Conservation (phyloP, 2,329 filamentous ascomycete genomes). For the Scedosporium dehoogii region DNA sequence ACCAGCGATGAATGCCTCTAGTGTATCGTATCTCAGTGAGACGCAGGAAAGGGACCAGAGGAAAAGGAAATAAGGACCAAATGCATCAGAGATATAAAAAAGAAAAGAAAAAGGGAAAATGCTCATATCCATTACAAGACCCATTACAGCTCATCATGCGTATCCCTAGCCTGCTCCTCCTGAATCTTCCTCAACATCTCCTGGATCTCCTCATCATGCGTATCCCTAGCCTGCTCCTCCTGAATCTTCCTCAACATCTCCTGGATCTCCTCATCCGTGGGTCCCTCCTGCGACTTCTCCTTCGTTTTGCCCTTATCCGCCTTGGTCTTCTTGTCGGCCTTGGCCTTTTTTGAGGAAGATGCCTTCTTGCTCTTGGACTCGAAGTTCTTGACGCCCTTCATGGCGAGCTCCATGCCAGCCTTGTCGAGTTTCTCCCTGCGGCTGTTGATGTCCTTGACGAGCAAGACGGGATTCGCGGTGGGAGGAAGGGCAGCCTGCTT, state of each 20-base stretch:
- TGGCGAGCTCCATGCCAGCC: conserved; percentile 57
- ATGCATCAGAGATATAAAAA: background rate
- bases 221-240: conserved; percentile 19
- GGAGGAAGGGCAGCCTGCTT: conserved; percentile 60
- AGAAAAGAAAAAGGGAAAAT: background rate
- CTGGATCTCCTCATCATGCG: conserved; percentile 40
- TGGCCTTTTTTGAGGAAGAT: conserved; percentile 24
- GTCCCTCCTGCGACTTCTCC: conserved; percentile 24
- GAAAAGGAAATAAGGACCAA: background rate
- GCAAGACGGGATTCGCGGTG: conserved; percentile 66
- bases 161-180: conserved; percentile 19
- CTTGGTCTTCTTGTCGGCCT: conserved; percentile 26
- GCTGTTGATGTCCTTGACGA: conserved; percentile 59
- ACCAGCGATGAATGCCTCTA: background rate
- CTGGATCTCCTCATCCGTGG: conserved; percentile 38
- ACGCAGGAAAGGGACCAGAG: background rate
- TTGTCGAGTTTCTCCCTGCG: conserved; percentile 65
- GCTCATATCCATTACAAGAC: background rate
- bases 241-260: conserved; percentile 32
- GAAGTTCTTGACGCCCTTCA: conserved; percentile 54
- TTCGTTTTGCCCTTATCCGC: conserved; percentile 22
- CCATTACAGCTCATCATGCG: conserved; percentile 16
- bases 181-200: conserved; percentile 32
- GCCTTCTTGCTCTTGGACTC: conserved; percentile 35
- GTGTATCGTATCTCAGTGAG: background rate